A percentile compares a stretch with the other conserved stretches of the same genome.
Evolutionary conservation across 139 green algal species (phyloP).

Genomic region (Desmodesmus armatus): DNA sequence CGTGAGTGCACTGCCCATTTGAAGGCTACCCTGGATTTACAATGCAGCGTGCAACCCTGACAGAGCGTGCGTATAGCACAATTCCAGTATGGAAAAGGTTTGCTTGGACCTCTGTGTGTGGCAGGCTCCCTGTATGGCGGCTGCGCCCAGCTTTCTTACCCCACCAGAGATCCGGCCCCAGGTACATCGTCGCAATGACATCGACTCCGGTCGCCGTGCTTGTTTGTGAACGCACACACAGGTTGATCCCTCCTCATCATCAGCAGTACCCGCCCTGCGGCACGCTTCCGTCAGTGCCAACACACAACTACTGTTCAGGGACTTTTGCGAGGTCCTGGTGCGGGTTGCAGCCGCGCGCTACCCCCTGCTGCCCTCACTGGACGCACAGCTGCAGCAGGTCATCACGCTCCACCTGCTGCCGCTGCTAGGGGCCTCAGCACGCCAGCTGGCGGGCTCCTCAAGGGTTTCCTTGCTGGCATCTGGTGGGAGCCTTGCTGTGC

Average conservation of each 20-base stretch:
- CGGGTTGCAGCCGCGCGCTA: constrained; percentile 59
- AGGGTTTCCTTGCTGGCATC: too few species aligned
- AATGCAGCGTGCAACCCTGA: too few species aligned
- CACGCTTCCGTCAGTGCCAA: too few species aligned
- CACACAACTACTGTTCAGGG: constrained; percentile 61
- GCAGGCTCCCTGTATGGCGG: too few species aligned
- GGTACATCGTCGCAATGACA: constrained; percentile 25
- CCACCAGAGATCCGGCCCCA: background rate
- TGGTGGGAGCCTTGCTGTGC: background rate
- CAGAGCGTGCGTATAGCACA: too few species aligned
- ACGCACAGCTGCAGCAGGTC: constrained; percentile 64
- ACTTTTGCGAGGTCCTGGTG: constrained; percentile 70
- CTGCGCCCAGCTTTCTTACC: too few species aligned
- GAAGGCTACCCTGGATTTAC: too few species aligned
- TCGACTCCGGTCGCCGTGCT: too few species aligned
- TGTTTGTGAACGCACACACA: background rate
- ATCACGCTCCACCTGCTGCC: constrained; percentile 65
- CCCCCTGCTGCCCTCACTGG: constrained; percentile 55
- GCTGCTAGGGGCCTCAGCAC: constrained; percentile 26
- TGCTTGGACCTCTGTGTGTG: too few species aligned
- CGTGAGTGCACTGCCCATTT: too few species aligned
- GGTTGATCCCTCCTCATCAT: background rate
- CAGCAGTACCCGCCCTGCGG: too few species aligned
- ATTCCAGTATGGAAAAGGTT: too few species aligned
- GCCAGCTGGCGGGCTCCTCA: background rate